phyloP scores from a whole-genome alignment of 495 filamentous ascomycete species.

The Aspergillus biplanus region DNA sequence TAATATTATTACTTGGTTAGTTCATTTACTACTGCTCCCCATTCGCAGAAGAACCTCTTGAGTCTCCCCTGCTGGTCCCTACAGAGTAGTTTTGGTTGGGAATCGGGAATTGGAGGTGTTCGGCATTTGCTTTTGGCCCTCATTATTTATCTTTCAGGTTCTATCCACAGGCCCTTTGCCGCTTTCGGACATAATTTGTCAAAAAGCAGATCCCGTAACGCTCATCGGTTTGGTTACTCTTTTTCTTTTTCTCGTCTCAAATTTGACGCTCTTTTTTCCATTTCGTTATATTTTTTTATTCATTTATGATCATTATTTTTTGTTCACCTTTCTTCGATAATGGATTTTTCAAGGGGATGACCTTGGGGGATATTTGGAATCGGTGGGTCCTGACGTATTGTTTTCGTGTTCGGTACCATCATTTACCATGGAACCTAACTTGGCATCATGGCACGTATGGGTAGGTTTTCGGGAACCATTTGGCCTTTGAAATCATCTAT shows the following conservation, averaged over 20 bases:
- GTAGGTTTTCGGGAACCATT: neutral
- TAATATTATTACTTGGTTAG: no score
- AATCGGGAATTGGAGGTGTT: conserved; percentile 1
- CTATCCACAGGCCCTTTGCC: conserved; percentile 5
- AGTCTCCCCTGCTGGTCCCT: neutral
- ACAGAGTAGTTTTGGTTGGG: neutral
- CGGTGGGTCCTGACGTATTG: neutral
- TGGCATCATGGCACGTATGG: neutral
- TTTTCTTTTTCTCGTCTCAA: neutral
- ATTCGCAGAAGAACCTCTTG: neutral
- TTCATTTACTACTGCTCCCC: neutral
- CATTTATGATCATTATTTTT: neutral
- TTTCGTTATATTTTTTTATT: neutral
- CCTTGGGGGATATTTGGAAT: neutral
- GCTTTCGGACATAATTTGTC: conserved; percentile 4
- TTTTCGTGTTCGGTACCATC: neutral
- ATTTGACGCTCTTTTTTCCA: neutral
- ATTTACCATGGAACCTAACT: neutral
- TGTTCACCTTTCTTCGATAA: no score
- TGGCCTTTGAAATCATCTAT: neutral
- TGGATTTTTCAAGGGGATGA: neutral
- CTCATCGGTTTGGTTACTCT: neutral
- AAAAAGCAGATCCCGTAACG: conserved; percentile 9
- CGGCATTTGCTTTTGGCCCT: conserved; percentile 11
- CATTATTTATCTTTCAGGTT: neutral